Evolutionary conservation across 179 eudicot genomes (phyloP).

Genomic region (Nepenthes alata): DNA sequence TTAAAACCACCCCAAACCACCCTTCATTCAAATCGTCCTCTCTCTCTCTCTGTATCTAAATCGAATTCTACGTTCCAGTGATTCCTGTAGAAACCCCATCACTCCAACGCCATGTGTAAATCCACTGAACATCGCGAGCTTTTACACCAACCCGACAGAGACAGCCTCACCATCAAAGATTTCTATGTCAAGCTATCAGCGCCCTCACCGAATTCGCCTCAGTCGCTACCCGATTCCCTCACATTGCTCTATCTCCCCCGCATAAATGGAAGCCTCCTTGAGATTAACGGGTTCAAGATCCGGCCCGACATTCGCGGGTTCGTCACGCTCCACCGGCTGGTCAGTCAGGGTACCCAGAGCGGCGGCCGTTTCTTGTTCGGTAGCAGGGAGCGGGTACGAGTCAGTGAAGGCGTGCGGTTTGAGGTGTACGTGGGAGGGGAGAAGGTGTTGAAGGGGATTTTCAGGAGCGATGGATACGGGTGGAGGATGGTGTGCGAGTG

Average conservation of each 20-base stretch:
- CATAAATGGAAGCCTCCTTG: slow-evolving; percentile 19
- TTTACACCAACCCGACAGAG: no score
- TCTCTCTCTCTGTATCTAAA: no score
- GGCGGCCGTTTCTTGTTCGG: slow-evolving; percentile 10
- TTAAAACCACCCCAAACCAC: no score
- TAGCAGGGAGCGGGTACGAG: slow-evolving; percentile 27
- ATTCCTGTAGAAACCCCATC: no score
- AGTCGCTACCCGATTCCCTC: slow-evolving; percentile 21
- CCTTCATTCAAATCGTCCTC: no score
- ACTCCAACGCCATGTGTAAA: no score
- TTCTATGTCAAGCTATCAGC: no score
- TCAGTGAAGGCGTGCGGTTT: slow-evolving; percentile 30
- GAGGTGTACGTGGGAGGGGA: slow-evolving; percentile 36
- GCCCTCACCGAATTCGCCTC: neutral
- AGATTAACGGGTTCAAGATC: slow-evolving; percentile 28
- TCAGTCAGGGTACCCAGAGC: neutral
- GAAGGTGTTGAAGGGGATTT: slow-evolving; percentile 31
- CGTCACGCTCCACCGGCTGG: slow-evolving; percentile 35
- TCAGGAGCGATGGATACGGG: slow-evolving; percentile 16
- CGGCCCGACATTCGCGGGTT: slow-evolving; percentile 37
- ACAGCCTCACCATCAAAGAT: no score
- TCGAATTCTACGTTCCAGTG: no score
- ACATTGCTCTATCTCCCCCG: slow-evolving; percentile 41
- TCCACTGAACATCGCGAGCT: no score
- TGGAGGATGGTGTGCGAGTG: slow-evolving; percentile 47